Percentiles rank a stretch among this genome's conserved stretches.
Evolutionary conservation across 495 filamentous ascomycete genomes (phyloP).

Genomic region (Immersiella caudata): DNA sequence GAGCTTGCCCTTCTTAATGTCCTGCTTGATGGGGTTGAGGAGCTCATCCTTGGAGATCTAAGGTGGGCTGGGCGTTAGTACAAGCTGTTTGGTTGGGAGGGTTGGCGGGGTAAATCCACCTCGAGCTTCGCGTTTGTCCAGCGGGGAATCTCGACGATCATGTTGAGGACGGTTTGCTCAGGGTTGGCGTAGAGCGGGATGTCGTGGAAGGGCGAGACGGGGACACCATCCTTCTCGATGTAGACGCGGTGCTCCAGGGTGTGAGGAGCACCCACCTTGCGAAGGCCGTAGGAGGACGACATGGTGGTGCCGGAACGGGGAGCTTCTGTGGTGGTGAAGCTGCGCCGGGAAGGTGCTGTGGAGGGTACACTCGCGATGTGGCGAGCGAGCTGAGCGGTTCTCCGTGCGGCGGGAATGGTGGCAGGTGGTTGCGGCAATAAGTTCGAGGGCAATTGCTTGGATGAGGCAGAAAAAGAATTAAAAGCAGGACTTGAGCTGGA

Average conservation of each 20-base stretch:
- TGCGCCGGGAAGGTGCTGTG: conserved; percentile 21
- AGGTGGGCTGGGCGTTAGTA: conserved; percentile 16
- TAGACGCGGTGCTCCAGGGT: conserved; percentile 97
- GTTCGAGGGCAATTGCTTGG: conserved; percentile 38
- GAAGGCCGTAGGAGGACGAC: conserved; percentile 64
- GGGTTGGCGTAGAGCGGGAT: conserved; percentile 95
- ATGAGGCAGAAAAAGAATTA: conserved; percentile 28
- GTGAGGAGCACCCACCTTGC: conserved; percentile 87
- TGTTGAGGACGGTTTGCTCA: conserved; percentile 93
- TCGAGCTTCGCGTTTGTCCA: conserved; percentile 99
- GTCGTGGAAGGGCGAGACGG: conserved; percentile 96
- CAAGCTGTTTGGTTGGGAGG: background rate
- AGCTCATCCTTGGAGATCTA: conserved; percentile 96
- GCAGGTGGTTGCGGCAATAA: conserved; percentile 31
- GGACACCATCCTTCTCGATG: conserved; percentile 95
- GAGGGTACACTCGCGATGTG: conserved; percentile 53
- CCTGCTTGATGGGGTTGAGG: conserved; percentile 96
- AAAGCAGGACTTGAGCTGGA: conserved; percentile 31
- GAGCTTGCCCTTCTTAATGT: conserved; percentile 88
- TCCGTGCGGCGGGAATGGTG: conserved; percentile 48
- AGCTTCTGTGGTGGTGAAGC: conserved; percentile 23
- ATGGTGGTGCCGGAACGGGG: conserved; percentile 44
- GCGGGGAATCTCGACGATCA: conserved; percentile 98
- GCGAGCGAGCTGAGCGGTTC: conserved; percentile 57
- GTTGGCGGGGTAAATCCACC: conserved; percentile 53